Evolutionary conservation across 768 basidiomycete genomes (phyloP).

Genomic region (Sarcomyxa edulis): DNA sequence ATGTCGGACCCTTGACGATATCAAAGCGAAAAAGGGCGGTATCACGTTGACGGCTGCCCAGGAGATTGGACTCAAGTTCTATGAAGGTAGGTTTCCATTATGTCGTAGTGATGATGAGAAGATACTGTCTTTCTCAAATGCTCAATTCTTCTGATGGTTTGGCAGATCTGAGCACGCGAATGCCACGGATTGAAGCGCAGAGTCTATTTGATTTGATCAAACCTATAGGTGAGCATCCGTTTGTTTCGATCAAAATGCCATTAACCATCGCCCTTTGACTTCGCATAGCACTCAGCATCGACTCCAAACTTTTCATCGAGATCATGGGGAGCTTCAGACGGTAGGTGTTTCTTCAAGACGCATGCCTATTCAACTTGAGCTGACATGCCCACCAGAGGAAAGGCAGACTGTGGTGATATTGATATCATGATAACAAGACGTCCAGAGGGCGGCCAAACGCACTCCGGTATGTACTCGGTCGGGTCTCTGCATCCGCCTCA

Average conservation of each 20-base stretch:
- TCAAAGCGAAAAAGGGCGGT: slow-evolving; percentile 53
- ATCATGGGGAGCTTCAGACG: slow-evolving; percentile 92
- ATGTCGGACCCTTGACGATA: slow-evolving; percentile 73
- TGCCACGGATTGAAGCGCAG: slow-evolving; percentile 78
- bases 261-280: too few relatives aligned
- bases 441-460: slow-evolving; percentile 66
- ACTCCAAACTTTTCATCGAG: slow-evolving; percentile 66
- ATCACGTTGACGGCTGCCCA: slow-evolving; percentile 57
- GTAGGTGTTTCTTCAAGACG: slow-evolving; percentile 28
- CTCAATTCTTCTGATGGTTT: slow-evolving; percentile 1
- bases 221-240: slow-evolving; percentile 47
- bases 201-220: slow-evolving; percentile 70
- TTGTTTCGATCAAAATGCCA: slow-evolving; percentile 2
- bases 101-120: not conserved
- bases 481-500: not conserved
- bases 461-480: slow-evolving; percentile 44
- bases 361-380: not conserved
- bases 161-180: slow-evolving; percentile 76
- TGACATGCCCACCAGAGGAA: slow-evolving; percentile 49
- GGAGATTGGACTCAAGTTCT: slow-evolving; percentile 62
- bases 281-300: slow-evolving; percentile 58
- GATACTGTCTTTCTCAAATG: not conserved
- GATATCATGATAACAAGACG: slow-evolving; percentile 84
- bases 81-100: slow-evolving; percentile 47
- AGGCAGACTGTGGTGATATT: slow-evolving; percentile 83